phyloP scores from a whole-genome alignment of 2,329 filamentous ascomycete genomes.

The Sclerotinia spermophila region DNA sequence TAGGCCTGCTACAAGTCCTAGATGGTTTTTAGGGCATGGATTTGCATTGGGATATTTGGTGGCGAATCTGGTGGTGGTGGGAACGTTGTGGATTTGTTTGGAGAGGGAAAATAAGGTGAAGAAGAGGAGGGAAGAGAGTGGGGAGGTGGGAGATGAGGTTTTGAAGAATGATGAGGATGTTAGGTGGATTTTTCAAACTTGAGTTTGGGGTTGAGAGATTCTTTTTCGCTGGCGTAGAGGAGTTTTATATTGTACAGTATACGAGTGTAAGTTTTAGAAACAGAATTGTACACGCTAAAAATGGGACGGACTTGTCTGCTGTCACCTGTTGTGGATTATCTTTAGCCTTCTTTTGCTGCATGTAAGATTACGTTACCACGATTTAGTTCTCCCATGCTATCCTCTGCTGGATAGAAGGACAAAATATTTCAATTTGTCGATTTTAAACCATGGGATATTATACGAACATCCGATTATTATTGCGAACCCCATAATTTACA shows the following conservation, averaged over 20 bases:
- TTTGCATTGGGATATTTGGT: conserved; percentile 63
- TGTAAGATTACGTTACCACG: too few relatives aligned
- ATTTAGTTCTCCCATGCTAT: too few relatives aligned
- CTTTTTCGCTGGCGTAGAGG: neutral
- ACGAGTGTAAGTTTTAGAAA: too few relatives aligned
- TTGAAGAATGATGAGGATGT: conserved; percentile 56
- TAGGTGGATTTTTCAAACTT: conserved; percentile 59
- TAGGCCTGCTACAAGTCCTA: conserved; percentile 54
- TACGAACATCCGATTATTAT: too few relatives aligned
- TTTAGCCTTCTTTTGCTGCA: too few relatives aligned
- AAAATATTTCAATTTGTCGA: too few relatives aligned
- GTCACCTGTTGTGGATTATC: too few relatives aligned
- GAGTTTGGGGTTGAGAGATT: neutral
- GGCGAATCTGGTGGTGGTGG: conserved; percentile 53
- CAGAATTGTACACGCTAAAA: too few relatives aligned
- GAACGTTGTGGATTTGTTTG: conserved; percentile 51
- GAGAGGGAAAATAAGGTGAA: conserved; percentile 55
- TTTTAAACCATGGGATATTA: too few relatives aligned
- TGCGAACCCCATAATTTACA: neutral
- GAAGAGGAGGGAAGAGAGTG: conserved; percentile 42
- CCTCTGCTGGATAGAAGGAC: too few relatives aligned
- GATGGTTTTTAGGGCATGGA: conserved; percentile 63
- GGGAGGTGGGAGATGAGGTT: conserved; percentile 52
- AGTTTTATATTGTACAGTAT: too few relatives aligned
- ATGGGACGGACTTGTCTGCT: too few relatives aligned